Base-by-base conservation (phyloP, 2,329 filamentous ascomycete genomes). In the Dactylella cylindrospora region DNA sequence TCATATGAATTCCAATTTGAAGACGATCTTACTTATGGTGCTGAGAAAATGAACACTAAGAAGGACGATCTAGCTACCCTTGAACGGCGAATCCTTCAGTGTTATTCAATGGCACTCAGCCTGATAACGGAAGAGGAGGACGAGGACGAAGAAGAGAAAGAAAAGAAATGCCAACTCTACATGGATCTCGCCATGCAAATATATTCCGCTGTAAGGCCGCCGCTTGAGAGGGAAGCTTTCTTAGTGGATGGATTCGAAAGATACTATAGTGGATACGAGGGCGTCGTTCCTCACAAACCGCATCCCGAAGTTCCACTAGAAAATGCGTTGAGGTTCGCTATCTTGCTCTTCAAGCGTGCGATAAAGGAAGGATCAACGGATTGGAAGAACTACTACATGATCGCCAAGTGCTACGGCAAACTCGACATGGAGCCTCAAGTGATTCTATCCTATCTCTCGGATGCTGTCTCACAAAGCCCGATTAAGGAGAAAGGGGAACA, bases 361-460 rank as follows among this genome's bases (percentile, higher is more conserved):
- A 75, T 84, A 32, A 73, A 74, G 23, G 77, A 82, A 28, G 79
- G 79, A 23, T 79, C 82, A 1, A 78, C 82, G 47, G 77, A 78
- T 47, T 88, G 84, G 84, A 79, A 80, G 76, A 80, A 80, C 55
- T 79, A 84, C 67, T 88, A 84, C 68, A 84, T 84, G 77, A 78
- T 84, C 6, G 82, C 80, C 17, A 88, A 88, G 73, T 85, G 83
- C 68, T 74, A 83, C 2, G 87, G 84, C 81, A 88, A 88, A 70
- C 84, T 87, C 78, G 83, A 79, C 67, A 75, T 73, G 47, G 67
- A 59, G 38, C 69, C 69, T 38, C 73, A 75, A 45, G 74, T 78
- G 52, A 77, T 86, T 6, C 70, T 86, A 2, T 76, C 80, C 47
- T 75, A 79, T 7, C 76, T 85, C 52, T 73, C 78, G 10, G 77